Evolutionary conservation across 176 grass and related monocot species (phyloP).

Genomic region (Triticum dicoccoides): DNA sequence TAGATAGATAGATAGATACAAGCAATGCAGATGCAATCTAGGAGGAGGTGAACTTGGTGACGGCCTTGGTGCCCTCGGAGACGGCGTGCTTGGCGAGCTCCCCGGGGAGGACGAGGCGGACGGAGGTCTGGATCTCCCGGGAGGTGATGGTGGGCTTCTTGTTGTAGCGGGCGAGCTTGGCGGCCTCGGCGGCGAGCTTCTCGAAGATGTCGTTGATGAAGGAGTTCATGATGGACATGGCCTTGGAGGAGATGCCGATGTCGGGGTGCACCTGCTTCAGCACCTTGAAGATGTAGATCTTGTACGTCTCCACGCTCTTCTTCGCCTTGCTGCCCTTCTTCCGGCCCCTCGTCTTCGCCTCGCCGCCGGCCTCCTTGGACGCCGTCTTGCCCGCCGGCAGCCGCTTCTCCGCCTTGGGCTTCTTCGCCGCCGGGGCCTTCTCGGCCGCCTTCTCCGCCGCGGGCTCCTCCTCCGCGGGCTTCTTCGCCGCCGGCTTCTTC

Average conservation of each 20-base stretch:
- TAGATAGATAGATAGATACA: too few species aligned
- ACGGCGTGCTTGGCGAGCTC: constrained; percentile 42
- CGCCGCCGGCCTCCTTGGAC: too few species aligned
- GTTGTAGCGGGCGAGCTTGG: constrained; percentile 49
- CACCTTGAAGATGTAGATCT: constrained; percentile 98
- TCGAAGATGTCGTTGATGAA: constrained; percentile 94
- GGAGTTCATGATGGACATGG: constrained; percentile 94
- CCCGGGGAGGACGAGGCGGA: constrained; percentile 62
- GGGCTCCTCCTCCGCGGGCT: too few species aligned
- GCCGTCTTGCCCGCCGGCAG: too few species aligned
- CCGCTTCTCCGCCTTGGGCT: too few species aligned
- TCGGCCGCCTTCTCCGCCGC: too few species aligned
- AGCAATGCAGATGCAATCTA: not conserved
- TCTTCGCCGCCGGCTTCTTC: not conserved
- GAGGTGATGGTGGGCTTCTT: constrained; percentile 67
- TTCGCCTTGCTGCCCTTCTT: not conserved
- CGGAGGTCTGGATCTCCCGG: constrained; percentile 57
- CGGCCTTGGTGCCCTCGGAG: not conserved
- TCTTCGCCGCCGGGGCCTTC: too few species aligned
- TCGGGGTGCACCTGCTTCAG: constrained; percentile 90
- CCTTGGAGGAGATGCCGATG: constrained; percentile 91
- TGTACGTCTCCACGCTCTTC: constrained; percentile 72
- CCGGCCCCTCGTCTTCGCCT: too few species aligned
- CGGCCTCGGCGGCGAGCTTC: constrained; percentile 51
- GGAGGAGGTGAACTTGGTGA: not conserved